phyloP scores from a whole-genome alignment of 2,329 filamentous ascomycete species.

The Trichophyton schoenleinii region DNA sequence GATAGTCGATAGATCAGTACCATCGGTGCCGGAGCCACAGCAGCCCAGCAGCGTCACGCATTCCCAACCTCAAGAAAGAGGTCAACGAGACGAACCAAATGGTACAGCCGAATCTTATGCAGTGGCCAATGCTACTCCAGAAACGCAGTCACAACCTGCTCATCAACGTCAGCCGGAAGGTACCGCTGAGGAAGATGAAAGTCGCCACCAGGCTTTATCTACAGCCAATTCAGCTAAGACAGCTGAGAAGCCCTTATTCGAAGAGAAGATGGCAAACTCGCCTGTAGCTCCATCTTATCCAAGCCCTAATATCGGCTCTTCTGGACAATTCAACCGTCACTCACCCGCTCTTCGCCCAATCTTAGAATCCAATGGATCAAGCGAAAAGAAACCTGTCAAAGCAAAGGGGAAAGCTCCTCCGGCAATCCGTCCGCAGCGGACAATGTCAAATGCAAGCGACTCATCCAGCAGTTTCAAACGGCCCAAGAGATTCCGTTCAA shows the following conservation, averaged over 20 bases:
- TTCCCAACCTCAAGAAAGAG: background rate
- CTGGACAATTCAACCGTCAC: background rate
- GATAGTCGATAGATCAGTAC: conserved; percentile 22
- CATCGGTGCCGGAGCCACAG: background rate
- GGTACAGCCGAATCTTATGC: background rate
- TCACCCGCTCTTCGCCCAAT: background rate
- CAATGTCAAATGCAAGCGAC: conserved; percentile 54
- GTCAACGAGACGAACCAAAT: background rate
- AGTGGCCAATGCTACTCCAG: background rate
- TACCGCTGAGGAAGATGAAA: background rate
- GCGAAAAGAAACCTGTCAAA: background rate
- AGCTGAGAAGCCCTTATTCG: background rate
- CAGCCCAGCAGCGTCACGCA: background rate
- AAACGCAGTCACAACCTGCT: background rate
- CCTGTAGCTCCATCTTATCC: background rate
- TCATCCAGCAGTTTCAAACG: conserved; percentile 67
- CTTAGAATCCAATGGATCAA: background rate
- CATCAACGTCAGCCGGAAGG: background rate
- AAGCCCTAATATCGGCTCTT: background rate
- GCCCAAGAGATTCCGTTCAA: conserved; percentile 36
- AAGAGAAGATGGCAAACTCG: background rate
- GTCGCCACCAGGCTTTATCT: too few relatives aligned
- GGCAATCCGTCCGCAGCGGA: conserved; percentile 33
- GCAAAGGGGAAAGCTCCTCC: background rate
- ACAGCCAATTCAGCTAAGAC: background rate